phyloP scores from a whole-genome alignment of 1,139 yeast genomes.

The Debaryomycetaceae sp. region DNA sequence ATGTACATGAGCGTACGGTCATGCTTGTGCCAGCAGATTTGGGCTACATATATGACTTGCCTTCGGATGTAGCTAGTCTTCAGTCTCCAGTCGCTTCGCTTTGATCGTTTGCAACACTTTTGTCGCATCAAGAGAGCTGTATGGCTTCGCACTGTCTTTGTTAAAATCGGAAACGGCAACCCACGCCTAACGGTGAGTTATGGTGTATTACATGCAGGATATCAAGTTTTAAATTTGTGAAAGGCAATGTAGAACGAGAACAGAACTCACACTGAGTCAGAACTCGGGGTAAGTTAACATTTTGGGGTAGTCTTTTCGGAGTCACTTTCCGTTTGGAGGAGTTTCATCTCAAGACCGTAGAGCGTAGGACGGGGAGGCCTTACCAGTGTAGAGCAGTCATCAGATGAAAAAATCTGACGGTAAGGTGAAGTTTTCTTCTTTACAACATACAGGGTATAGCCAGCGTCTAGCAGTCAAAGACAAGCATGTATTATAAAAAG shows the following conservation, averaged over 20 bases:
- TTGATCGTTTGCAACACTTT: too few species aligned
- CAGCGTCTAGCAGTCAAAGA: not conserved
- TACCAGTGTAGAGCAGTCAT: not conserved
- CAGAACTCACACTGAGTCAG: not conserved
- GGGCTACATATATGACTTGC: too few species aligned
- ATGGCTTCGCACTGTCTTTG: too few species aligned
- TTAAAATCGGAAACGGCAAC: not conserved
- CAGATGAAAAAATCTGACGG: not conserved
- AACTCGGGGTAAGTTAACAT: not conserved
- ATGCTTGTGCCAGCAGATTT: too few species aligned
- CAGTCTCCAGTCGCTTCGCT: too few species aligned
- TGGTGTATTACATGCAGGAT: not conserved
- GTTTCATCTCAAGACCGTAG: not conserved
- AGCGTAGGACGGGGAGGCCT: not conserved
- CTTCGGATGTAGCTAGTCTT: too few species aligned
- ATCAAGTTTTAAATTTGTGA: not conserved
- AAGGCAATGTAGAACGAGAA: not conserved
- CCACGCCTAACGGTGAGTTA: not conserved
- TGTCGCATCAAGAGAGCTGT: too few species aligned
- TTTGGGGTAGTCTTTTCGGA: not conserved
- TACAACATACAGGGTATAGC: not conserved
- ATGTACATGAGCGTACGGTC: too few species aligned
- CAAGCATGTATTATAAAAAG: constrained; percentile 28
- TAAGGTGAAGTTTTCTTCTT: not conserved
- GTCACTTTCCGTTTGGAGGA: constrained; percentile 1